Evolutionary conservation across 768 basidiomycete species (phyloP), one percentile per base, ranked within the genome.

Genomic region (Dioszegia crocea): DNA sequence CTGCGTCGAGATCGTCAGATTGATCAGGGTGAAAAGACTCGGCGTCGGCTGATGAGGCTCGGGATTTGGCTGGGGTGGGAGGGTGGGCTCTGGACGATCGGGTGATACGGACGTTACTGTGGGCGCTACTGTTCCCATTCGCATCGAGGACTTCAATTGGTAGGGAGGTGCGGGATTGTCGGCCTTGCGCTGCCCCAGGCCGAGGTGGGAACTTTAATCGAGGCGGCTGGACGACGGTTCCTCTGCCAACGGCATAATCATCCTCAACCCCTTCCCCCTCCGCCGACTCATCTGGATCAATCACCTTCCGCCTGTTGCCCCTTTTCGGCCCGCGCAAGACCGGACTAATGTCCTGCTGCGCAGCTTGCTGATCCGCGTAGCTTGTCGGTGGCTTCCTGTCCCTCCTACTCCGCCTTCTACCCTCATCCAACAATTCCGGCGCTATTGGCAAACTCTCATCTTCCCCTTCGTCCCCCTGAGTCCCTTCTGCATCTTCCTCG

Each of bases 161-260:
- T 6, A 14, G 33, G 40, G 21, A 43, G 40, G 8, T 43, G 5
- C 5, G n/a, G 8, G 21, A 33, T 48, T 38, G 56, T 47, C 8
- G 63, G 57, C 16, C 57, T 27, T 23, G 57, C 57, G 16, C 41
- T 56, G 40, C 33, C 8, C 19, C 61, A 36, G 0, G 65, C 46
- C 70, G 36, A 3, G 65, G 21, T 9, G 70, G 70, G 53, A 73
- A 69, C 14, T 63, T 27, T 11, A 63, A 64, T 40, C 71, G 29
- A 16, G 59, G 59, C 4, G 65, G 57, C 46, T 41, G 39, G 39
- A 23, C 33, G 33, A n/a, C n/a, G n/a, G 29, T 36, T 27, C 54
- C 30, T 17, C 43, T 41, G n/a, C 58, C 40, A 45, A 48, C 21
- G 23, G 31, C 62, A 36, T 64, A 55, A 57, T 64, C 62, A 12